A percentile compares a stretch with the other conserved stretches of the same genome.
These are phyloP conservation scores for Neonectria hederae DNA, from an alignment of 2,329 filamentous ascomycete genomes.

Conservation along the genomic window DNA sequence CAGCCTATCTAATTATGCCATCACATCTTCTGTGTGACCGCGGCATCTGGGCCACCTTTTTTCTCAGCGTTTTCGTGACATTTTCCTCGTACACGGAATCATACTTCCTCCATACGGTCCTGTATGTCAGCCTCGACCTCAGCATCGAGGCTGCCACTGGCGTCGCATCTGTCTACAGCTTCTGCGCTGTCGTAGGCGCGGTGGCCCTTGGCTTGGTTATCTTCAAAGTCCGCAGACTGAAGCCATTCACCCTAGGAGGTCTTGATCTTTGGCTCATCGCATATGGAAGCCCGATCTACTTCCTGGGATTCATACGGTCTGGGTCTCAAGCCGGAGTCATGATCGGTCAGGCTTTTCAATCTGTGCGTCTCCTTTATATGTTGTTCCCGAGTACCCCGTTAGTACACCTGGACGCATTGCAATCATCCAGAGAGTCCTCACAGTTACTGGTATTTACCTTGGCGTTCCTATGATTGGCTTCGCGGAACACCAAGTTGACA, in stretches of 20 bases:
- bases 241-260: constrained; percentile 65
- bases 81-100: constrained; percentile 66
- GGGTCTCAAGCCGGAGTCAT: constrained; percentile 61
- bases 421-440: constrained; percentile 56
- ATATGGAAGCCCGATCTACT: constrained; percentile 65
- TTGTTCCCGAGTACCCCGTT: constrained; percentile 48
- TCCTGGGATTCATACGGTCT: constrained; percentile 56
- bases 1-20: constrained; percentile 62
- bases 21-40: constrained; percentile 67
- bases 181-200: constrained; percentile 63
- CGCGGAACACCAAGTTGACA: constrained; percentile 43
- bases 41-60: constrained; percentile 68
- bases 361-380: constrained; percentile 50
- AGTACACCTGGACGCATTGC: constrained; percentile 55
- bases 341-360: constrained; percentile 60
- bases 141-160: constrained; percentile 63
- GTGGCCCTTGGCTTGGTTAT: constrained; percentile 61
- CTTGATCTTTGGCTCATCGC: constrained; percentile 64
- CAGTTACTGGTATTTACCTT: constrained; percentile 55
- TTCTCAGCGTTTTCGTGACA: constrained; percentile 59
- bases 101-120: constrained; percentile 67
- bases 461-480: constrained; percentile 58
- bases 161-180: constrained; percentile 63
- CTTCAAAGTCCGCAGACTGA: constrained; percentile 61
- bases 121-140: constrained; percentile 66